Conservation (phyloP, 768 basidiomycete species). For the Fibroporia radiculosa region DNA sequence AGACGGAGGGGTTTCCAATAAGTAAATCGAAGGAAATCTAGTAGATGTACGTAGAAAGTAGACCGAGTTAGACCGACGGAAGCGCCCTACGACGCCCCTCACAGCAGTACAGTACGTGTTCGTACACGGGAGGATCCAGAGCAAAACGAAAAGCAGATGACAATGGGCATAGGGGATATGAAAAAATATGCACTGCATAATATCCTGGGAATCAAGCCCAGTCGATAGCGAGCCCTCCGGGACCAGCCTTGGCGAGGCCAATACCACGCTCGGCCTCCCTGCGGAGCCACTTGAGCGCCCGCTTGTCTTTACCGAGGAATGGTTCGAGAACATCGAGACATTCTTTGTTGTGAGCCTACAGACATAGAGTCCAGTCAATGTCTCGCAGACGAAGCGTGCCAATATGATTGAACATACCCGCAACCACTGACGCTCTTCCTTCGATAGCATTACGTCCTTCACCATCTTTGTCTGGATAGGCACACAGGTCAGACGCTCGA, state of each 20-base stretch:
- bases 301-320: slow-evolving; percentile 66
- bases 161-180: too few relatives aligned
- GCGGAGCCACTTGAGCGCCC: slow-evolving; percentile 74
- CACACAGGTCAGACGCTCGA: slow-evolving; percentile 88
- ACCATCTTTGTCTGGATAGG: slow-evolving; percentile 92
- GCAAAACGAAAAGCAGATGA: too few relatives aligned
- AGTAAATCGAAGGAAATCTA: too few relatives aligned
- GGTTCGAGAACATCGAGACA: slow-evolving; percentile 62
- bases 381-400: neutral
- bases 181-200: too few relatives aligned
- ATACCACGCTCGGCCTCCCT: slow-evolving; percentile 71
- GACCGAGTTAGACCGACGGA: too few relatives aligned
- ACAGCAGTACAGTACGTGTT: too few relatives aligned
- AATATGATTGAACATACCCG: slow-evolving; percentile 39
- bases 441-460: slow-evolving; percentile 73
- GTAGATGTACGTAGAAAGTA: too few relatives aligned
- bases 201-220: slow-evolving; percentile 56
- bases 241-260: slow-evolving; percentile 54
- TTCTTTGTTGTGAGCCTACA: slow-evolving; percentile 71
- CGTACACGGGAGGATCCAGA: too few relatives aligned
- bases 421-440: slow-evolving; percentile 83
- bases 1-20: too few relatives aligned
- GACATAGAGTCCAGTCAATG: neutral
- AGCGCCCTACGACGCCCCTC: too few relatives aligned
- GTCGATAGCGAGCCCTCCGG: slow-evolving; percentile 69